Conservation (phyloP, 2,329 filamentous ascomycete genomes). For the Aspergillus sp. region DNA sequence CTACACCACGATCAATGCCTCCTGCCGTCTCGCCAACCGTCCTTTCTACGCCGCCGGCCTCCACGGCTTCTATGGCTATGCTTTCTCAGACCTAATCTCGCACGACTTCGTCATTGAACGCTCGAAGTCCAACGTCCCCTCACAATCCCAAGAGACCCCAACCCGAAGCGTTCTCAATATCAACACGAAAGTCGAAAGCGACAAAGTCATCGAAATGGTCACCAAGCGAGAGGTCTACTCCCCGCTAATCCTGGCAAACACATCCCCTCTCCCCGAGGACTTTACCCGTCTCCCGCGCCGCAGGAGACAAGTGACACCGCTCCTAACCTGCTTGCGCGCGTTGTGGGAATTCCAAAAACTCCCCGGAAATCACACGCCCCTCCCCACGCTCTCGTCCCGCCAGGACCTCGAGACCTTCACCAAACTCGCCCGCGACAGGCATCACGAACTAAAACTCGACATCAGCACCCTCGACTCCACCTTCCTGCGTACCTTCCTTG, state of each 20-base stretch:
- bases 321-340: constrained; percentile 78
- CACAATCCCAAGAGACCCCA: constrained; percentile 60
- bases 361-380: constrained; percentile 40
- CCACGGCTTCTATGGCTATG: constrained; percentile 88
- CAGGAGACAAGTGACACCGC: constrained; percentile 67
- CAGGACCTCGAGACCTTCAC: constrained; percentile 72
- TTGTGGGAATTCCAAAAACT: constrained; percentile 77
- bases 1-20: constrained; percentile 74
- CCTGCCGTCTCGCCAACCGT: constrained; percentile 67
- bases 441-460: constrained; percentile 66
- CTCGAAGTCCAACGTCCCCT: constrained; percentile 66
- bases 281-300: constrained; percentile 61
- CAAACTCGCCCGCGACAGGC: constrained; percentile 66
- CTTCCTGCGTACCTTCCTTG: constrained; percentile 75
- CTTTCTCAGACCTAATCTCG: constrained; percentile 85
- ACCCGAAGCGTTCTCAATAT: constrained; percentile 71
- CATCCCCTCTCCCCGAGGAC: constrained; percentile 66
- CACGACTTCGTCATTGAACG: constrained; percentile 89
- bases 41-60: constrained; percentile 85
- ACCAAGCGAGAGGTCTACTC: constrained; percentile 89
- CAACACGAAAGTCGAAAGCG: constrained; percentile 61
- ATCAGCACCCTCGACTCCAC: constrained; percentile 60
- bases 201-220: constrained; percentile 74
- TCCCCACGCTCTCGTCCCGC: constrained; percentile 50
- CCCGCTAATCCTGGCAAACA: constrained; percentile 78